Percentiles rank a stretch among this genome's conserved stretches.
phyloP scores from a whole-genome alignment of 352 stramenopile species.

The Phytopythium vexans region DNA sequence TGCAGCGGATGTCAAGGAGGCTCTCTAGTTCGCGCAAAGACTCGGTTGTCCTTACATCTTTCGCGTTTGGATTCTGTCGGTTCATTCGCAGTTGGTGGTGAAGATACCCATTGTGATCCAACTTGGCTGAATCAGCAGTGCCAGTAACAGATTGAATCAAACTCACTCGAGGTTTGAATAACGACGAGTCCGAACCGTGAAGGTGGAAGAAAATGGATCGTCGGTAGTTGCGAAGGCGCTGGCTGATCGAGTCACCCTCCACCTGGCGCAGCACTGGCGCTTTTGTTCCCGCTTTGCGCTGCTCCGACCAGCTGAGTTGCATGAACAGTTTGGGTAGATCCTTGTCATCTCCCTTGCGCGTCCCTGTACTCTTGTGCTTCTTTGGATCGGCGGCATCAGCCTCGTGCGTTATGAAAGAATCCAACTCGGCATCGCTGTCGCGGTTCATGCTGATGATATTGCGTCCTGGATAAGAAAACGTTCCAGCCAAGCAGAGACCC shows the following conservation, averaged over 20 bases:
- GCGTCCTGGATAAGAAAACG: too few relatives aligned
- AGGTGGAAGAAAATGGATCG: conserved; percentile 81
- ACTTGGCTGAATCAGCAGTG: conserved; percentile 32
- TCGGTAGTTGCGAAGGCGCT: conserved; percentile 62
- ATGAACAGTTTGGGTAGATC: conserved; percentile 64
- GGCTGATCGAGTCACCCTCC: conserved; percentile 64
- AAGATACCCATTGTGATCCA: conserved; percentile 68
- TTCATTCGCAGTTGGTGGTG: conserved; percentile 55
- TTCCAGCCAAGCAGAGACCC: too few relatives aligned
- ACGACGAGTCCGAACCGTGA: conserved; percentile 28
- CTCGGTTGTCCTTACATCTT: conserved; percentile 39
- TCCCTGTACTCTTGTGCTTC: conserved; percentile 17
- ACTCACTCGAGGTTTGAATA: background rate
- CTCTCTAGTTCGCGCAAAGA: background rate
- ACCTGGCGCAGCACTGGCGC: conserved; percentile 67
- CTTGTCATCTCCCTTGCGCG: conserved; percentile 19
- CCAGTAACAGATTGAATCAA: conserved; percentile 1
- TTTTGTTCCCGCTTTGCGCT: conserved; percentile 53
- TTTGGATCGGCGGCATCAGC: conserved; percentile 25
- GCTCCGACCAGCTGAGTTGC: conserved; percentile 61
- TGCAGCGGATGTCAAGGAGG: background rate
- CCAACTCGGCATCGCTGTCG: conserved; percentile 40
- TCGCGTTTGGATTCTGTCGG: conserved; percentile 69
- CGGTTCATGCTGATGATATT: background rate
- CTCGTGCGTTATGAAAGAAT: conserved; percentile 53